Conservation (phyloP, 805 yeast genomes). For the Sugiyamaella boreocaroliniensis region DNA sequence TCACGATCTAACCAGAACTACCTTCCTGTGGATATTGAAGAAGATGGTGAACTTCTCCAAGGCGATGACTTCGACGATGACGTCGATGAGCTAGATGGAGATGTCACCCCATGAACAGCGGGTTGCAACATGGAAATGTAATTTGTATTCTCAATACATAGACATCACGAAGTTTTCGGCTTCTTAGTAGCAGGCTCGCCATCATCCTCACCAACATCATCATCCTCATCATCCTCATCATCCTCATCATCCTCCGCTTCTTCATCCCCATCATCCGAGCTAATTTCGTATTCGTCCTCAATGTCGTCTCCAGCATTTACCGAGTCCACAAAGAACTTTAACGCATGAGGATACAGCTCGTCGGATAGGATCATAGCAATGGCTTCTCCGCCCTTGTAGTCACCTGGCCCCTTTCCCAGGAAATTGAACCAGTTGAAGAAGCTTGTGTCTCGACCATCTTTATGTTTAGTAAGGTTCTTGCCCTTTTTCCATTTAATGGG, state of each 20-base stretch:
- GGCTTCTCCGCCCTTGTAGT: constrained; percentile 74
- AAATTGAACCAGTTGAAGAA: constrained; percentile 84
- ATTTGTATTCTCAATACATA: background rate
- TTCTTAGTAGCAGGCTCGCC: constrained; percentile 20
- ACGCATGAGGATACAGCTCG: constrained; percentile 79
- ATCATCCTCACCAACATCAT: constrained; percentile 7
- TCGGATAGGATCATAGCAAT: constrained; percentile 66
- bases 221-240: constrained; percentile 3
- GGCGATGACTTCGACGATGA: constrained; percentile 25
- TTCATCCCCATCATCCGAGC: constrained; percentile 14
- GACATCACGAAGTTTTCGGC: constrained; percentile 7
- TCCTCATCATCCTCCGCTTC: constrained; percentile 14
- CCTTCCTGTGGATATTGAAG: constrained; percentile 30
- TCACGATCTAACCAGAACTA: constrained; percentile 13
- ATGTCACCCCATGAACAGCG: background rate
- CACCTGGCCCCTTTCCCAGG: constrained; percentile 71
- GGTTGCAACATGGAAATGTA: background rate
- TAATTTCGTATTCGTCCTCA: constrained; percentile 16
- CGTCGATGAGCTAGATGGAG: constrained; percentile 17
- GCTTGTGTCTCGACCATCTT: constrained; percentile 48
- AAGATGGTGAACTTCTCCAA: constrained; percentile 28
- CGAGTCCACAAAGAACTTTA: constrained; percentile 73
- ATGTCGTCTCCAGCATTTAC: constrained; percentile 12
- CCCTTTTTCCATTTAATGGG: constrained; percentile 64
- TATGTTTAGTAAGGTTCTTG: constrained; percentile 49